Percentiles rank a stretch among this genome's conserved stretches.
Conservation (phyloP, 164 flowering plant species). For the Hamamelis virginiana region DNA sequence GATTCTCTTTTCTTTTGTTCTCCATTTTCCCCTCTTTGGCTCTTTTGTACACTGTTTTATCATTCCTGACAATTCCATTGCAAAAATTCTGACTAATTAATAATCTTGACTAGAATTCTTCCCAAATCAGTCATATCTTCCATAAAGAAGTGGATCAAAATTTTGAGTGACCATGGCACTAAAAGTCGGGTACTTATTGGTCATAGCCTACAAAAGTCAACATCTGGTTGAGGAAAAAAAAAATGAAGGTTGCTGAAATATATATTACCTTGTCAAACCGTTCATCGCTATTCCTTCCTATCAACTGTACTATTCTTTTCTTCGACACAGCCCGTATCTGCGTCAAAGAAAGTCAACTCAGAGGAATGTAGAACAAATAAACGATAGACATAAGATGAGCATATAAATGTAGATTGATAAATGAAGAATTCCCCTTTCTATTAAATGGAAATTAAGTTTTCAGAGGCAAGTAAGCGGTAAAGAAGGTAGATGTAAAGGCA, state of each 20-base stretch:
- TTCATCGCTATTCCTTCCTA: constrained; percentile 46
- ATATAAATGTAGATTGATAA: neutral
- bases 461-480: no score
- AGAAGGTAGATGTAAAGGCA: no score
- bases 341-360: neutral
- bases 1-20: no score
- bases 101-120: neutral
- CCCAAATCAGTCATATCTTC: neutral
- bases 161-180: neutral
- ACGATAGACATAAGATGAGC: neutral
- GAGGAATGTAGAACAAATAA: neutral
- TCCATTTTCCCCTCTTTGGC: no score
- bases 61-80: neutral
- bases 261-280: constrained; percentile 47
- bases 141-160: neutral
- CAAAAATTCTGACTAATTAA: neutral
- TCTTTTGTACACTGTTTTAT: no score
- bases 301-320: constrained; percentile 39
- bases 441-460: no score
- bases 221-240: neutral
- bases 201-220: neutral
- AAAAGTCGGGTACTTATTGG: neutral
- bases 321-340: constrained; percentile 43
- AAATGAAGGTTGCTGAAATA: neutral
- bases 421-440: no score